Base-by-base conservation (phyloP, 106 monocot genomes). In the Apostasia ramifera region DNA sequence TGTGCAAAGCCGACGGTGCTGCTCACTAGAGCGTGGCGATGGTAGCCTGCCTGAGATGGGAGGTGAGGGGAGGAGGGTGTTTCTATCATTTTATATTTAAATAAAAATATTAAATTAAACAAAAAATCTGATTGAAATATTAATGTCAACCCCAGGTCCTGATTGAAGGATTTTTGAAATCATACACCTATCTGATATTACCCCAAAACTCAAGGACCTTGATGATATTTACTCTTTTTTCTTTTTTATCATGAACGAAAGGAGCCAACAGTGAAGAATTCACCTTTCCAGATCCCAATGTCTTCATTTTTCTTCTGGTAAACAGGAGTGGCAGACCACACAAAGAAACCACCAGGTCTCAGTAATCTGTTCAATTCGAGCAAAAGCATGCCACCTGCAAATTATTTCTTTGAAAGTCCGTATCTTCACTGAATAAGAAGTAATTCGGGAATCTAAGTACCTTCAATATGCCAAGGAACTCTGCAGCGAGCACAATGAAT, bases 381-480 rank as follows among this genome's bases (percentile, higher is more conserved):
- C 74, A 94, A 78, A 76, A 94, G 94, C 71, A 61, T 85, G 41
- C 94, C 94, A 76, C 86, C 94, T 94, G 81, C 69, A 71, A 68
- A 53, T 47, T 40, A 70, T 45, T 12, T 69, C 48, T 8, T 70
- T 26, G 26, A 26, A 62, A 50, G 37, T 38, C 56, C 62, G 51
- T 49, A 14, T 0, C 44, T 4, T 44, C 44, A 40, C 40, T 13
- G 11, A 8, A 55, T 50, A 50, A 52, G 1, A 57, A 71, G 40
- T 6, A 44, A 26, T 58, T 13, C 45, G 10, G 11, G 14, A 53
- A 14, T 57, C 13, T 8, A 58, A 72, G 43, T 71, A 94, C 94
- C 94, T 83, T 94, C 94, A 73, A 91, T 83, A 63, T 94, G 94
- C 94, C 94, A 94, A 61, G 94, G 90, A 2, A 94, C 94, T 37